phyloP scores from a whole-genome alignment of 1,284 basidiomycete genomes.

The Takashimella koratensis region DNA sequence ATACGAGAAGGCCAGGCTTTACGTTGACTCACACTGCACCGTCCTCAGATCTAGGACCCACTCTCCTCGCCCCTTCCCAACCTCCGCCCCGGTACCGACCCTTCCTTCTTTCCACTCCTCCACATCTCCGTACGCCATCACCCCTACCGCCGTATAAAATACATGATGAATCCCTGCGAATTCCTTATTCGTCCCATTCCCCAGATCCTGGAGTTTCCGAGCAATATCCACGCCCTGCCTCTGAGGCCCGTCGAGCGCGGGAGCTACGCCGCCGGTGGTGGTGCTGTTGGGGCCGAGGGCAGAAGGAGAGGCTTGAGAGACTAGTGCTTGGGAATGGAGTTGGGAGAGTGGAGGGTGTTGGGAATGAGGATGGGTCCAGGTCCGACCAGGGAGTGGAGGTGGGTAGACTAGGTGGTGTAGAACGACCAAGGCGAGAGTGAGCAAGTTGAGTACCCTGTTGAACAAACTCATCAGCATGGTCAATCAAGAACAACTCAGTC shows the following conservation, averaged over 20 bases:
- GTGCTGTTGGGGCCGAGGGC: slow-evolving; percentile 5
- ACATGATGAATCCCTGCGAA: slow-evolving; percentile 70
- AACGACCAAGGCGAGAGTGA: slow-evolving; percentile 26
- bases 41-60: slow-evolving; percentile 15
- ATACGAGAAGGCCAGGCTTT: no score
- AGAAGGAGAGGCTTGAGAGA: no score
- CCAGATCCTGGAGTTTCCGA: slow-evolving; percentile 16
- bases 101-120: slow-evolving; percentile 24
- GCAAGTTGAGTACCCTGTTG: slow-evolving; percentile 27
- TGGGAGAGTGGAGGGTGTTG: background rate
- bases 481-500: no score
- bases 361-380: background rate
- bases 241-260: background rate
- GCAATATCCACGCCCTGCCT: slow-evolving; percentile 35
- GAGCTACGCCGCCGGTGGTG: background rate
- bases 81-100: background rate
- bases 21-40: slow-evolving; percentile 41
- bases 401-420: slow-evolving; percentile 44
- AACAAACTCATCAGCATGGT: no score
- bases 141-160: slow-evolving; percentile 70
- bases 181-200: slow-evolving; percentile 21
- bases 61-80: slow-evolving; percentile 55
- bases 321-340: background rate
- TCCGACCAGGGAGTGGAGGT: slow-evolving; percentile 9
- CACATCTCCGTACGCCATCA: slow-evolving; percentile 67